Percentiles rank a stretch among this genome's conserved stretches.
Conservation (phyloP, 2,329 filamentous ascomycete species). For the Verticillium nonalfalfae region DNA sequence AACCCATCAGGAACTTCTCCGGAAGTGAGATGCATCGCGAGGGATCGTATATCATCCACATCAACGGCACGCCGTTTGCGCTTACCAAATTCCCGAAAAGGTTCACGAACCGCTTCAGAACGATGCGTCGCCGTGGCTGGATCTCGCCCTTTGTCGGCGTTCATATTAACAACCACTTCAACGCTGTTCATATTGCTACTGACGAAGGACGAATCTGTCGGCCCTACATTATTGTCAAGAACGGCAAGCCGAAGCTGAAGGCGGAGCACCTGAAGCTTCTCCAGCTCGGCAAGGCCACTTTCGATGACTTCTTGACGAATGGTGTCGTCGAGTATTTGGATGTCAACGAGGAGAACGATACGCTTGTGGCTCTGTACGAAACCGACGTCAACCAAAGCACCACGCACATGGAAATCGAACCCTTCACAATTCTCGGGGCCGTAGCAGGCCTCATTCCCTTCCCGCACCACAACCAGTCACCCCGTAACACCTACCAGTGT, state of each 20-base stretch:
- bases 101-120: conserved; percentile 80
- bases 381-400: conserved; percentile 74
- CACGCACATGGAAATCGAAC: conserved; percentile 95
- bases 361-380: conserved; percentile 86
- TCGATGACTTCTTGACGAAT: conserved; percentile 87
- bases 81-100: conserved; percentile 79
- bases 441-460: conserved; percentile 96
- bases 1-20: conserved; percentile 61
- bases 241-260: conserved; percentile 75
- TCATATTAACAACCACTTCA: conserved; percentile 89
- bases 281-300: conserved; percentile 76
- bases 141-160: conserved; percentile 97
- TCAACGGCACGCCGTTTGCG: conserved; percentile 92
- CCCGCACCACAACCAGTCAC: conserved; percentile 97
- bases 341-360: conserved; percentile 97
- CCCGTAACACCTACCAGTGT: conserved; percentile 97
- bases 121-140: conserved; percentile 79
- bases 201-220: conserved; percentile 96
- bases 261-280: conserved; percentile 72
- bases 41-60: conserved; percentile 82
- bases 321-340: conserved; percentile 95
- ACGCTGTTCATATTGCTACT: conserved; percentile 88
- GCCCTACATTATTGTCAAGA: conserved; percentile 91
- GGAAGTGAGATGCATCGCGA: conserved; percentile 82
- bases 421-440: conserved; percentile 91